A percentile compares a stretch with the other conserved stretches of the same genome.
phyloP scores from a whole-genome alignment of 257 asterid genomes.

The Handroanthus guayacan region DNA sequence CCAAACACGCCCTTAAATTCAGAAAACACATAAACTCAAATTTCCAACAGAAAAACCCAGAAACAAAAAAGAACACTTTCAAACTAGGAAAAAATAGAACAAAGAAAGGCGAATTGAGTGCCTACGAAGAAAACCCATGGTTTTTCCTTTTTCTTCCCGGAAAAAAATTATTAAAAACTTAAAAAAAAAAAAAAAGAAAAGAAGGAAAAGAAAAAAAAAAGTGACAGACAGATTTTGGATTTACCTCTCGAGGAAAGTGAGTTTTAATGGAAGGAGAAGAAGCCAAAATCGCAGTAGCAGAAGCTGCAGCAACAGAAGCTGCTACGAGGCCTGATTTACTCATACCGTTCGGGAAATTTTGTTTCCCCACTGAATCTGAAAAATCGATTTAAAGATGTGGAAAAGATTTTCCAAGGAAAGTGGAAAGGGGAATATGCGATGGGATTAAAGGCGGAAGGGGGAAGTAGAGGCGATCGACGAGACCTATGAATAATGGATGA shows the following conservation, averaged over 20 bases:
- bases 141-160: background rate
- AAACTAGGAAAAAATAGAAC: background rate
- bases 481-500: too few relatives aligned
- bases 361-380: slow-evolving; percentile 21
- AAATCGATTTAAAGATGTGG: background rate
- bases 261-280: slow-evolving; percentile 48
- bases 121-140: too few relatives aligned
- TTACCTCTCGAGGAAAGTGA: slow-evolving; percentile 53
- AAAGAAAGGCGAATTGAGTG: background rate
- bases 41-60: background rate
- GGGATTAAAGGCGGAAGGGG: slow-evolving; percentile 11
- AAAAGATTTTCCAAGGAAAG: background rate
- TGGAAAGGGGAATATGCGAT: background rate
- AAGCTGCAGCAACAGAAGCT: slow-evolving; percentile 67
- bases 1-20: too few relatives aligned
- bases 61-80: background rate
- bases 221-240: too few relatives aligned
- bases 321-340: slow-evolving; percentile 64
- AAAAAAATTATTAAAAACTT: background rate
- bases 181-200: background rate
- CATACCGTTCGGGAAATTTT: slow-evolving; percentile 40
- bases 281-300: slow-evolving; percentile 58
- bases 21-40: background rate
- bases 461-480: slow-evolving; percentile 1
- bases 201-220: background rate